These are phyloP conservation scores for Fraxinus dipetala DNA, from an alignment of 305 asterid species.

Conservation along the genomic window DNA sequence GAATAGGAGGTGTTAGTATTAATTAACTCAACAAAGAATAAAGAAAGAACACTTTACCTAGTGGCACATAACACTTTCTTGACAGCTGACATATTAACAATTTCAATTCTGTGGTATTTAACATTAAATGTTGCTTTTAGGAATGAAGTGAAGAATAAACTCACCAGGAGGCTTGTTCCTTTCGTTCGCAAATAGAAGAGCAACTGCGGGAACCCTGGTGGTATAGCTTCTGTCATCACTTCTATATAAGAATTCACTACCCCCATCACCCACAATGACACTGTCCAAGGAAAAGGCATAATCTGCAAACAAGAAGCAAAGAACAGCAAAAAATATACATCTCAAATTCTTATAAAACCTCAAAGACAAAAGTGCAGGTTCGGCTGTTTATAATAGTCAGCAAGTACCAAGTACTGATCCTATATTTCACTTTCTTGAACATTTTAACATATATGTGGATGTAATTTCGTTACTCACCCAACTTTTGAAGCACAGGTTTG, in stretches of 20 bases:
- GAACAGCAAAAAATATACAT: slow-evolving; percentile 12
- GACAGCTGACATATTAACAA: neutral
- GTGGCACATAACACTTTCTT: neutral
- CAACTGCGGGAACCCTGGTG: slow-evolving; percentile 36
- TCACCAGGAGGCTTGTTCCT: slow-evolving; percentile 57
- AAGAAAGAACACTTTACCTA: slow-evolving; percentile 4
- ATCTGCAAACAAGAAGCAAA: slow-evolving; percentile 41
- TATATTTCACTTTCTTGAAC: neutral
- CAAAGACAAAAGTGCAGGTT: slow-evolving; percentile 1
- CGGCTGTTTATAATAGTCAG: neutral
- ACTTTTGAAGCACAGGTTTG: slow-evolving; percentile 61
- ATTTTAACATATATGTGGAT: neutral
- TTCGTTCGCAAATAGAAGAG: slow-evolving; percentile 62
- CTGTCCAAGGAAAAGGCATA: slow-evolving; percentile 64
- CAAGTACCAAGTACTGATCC: neutral
- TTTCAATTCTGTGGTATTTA: neutral
- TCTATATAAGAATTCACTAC: slow-evolving; percentile 43
- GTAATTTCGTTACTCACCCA: slow-evolving; percentile 60
- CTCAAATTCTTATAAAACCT: neutral
- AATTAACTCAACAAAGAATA: neutral
- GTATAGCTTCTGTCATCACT: slow-evolving; percentile 26
- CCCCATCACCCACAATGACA: slow-evolving; percentile 68
- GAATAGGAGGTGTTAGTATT: neutral
- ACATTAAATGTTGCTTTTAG: neutral
- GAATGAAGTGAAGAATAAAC: slow-evolving; percentile 17